These are phyloP conservation scores for Pulveroboletus sp. DNA, from an alignment of 768 basidiomycete species.

Conservation along the genomic window DNA sequence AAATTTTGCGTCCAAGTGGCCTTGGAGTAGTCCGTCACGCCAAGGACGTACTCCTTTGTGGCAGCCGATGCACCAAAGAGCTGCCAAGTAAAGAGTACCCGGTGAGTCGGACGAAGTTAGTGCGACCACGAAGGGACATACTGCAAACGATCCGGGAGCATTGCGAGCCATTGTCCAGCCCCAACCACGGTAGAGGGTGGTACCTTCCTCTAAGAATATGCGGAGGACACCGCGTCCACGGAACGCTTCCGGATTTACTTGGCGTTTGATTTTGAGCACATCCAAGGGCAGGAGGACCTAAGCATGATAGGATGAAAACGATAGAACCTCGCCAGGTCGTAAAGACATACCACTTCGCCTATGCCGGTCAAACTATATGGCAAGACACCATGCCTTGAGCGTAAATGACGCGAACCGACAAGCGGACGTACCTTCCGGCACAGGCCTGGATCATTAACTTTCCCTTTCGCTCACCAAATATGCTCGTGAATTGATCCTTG, in stretches of 20 bases:
- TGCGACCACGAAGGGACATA: conserved; percentile 37
- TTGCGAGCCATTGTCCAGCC: conserved; percentile 99
- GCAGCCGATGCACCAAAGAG: conserved; percentile 95
- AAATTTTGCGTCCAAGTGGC: conserved; percentile 99
- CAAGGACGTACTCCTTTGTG: conserved; percentile 91
- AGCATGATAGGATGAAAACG: background rate
- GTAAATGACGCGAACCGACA: background rate
- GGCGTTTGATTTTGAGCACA: conserved; percentile 96
- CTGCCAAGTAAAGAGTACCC: conserved; percentile 37
- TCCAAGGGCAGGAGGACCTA: conserved; percentile 93
- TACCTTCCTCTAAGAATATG: conserved; percentile 89
- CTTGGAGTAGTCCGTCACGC: conserved; percentile 82
- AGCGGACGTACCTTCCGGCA: conserved; percentile 72
- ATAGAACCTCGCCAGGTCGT: background rate
- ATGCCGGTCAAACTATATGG: conserved; percentile 62
- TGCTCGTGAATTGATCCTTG: conserved; percentile 73
- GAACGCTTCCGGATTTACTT: conserved; percentile 98
- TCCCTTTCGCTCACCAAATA: conserved; percentile 92
- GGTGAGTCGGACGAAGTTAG: background rate
- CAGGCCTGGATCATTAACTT: conserved; percentile 94
- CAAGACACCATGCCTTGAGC: background rate
- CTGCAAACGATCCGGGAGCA: conserved; percentile 92
- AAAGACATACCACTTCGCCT: conserved; percentile 82
- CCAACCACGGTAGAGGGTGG: conserved; percentile 93
- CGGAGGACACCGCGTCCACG: conserved; percentile 87